Conservation (phyloP, 2,329 filamentous ascomycete species). For the Exophiala oligosperma region DNA sequence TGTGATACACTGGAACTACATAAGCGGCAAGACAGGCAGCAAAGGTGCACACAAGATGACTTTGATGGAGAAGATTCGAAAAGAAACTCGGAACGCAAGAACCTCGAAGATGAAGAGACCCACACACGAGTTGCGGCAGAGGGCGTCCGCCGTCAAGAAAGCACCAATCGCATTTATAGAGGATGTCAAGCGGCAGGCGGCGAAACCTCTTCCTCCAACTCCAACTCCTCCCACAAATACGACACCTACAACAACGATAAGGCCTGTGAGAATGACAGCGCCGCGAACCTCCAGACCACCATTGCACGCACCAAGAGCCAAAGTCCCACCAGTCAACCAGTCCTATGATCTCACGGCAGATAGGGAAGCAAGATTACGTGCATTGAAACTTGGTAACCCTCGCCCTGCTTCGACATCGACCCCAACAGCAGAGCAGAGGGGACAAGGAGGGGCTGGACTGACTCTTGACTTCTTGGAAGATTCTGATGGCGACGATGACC, state of each 20-base stretch:
- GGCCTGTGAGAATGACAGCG: too few species aligned
- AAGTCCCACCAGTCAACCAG: not conserved
- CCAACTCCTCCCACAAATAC: not conserved
- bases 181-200: slow-evolving; percentile 24
- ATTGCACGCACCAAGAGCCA: slow-evolving; percentile 11
- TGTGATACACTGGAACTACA: slow-evolving; percentile 18
- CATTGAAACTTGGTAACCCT: slow-evolving; percentile 31
- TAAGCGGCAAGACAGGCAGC: slow-evolving; percentile 29
- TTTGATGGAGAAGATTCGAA: slow-evolving; percentile 56
- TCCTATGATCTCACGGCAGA: slow-evolving; percentile 30
- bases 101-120: slow-evolving; percentile 37
- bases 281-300: slow-evolving; percentile 12
- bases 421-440: not conserved
- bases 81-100: slow-evolving; percentile 57
- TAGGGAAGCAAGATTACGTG: slow-evolving; percentile 35
- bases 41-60: slow-evolving; percentile 41
- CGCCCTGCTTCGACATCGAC: not conserved
- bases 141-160: slow-evolving; percentile 38
- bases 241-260: too few species aligned
- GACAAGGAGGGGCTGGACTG: not conserved
- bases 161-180: slow-evolving; percentile 45
- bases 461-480: slow-evolving; percentile 27
- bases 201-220: slow-evolving; percentile 1
- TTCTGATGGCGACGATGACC: slow-evolving; percentile 15
- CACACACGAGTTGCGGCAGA: slow-evolving; percentile 42